Base-by-base conservation (phyloP, 2,329 filamentous ascomycete genomes). In the Cadophora gregata region DNA sequence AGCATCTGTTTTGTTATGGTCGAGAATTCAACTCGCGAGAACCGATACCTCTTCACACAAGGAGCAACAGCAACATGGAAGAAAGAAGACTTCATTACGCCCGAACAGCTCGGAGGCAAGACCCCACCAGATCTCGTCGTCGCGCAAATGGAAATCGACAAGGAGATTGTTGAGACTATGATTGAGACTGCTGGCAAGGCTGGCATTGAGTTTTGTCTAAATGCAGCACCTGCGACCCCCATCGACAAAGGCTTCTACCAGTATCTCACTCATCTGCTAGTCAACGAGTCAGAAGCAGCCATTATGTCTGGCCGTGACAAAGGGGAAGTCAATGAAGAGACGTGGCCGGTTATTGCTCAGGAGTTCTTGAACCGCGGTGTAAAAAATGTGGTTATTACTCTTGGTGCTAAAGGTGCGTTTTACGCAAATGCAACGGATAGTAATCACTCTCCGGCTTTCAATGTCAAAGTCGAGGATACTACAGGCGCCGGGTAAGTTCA, bases 1-100 rank as follows among this genome's bases (percentile, higher is more conserved):
- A 91, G 91, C 55, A 82, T 92, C 8, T 90, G 91, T 65, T 83
- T 92, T 70, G 92, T 93, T 75, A 81, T 93, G 29, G 91, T 93
- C 63, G 90, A 93, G 76, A 85, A 88, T 75, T 85, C 85, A 3
- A 86, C 87, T 12, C 89, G 89, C 25, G 86, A 93, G 81, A 93
- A 93, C 79, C 82, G 91, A 64, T 93, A 93, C 77, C 82, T 93
- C 66, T 82, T 93, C 59, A 87, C 85, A n/a, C 87, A 90, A 1
- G 89, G 89, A 70, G 89, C 90, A 2, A 93, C 93, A 77, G 80
- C 81, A 61, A 69, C 75, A 24, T 80, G 84, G 29, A 81, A 79
- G 75, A 76, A 75, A 4, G 69, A 76, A 2, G 74, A 79, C 0
- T 79, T 84, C 66, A 65, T 73, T 4, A 16, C 14, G 6, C 19